phyloP scores from a whole-genome alignment of 129 eudicot species.

The Escallonia rubra region DNA sequence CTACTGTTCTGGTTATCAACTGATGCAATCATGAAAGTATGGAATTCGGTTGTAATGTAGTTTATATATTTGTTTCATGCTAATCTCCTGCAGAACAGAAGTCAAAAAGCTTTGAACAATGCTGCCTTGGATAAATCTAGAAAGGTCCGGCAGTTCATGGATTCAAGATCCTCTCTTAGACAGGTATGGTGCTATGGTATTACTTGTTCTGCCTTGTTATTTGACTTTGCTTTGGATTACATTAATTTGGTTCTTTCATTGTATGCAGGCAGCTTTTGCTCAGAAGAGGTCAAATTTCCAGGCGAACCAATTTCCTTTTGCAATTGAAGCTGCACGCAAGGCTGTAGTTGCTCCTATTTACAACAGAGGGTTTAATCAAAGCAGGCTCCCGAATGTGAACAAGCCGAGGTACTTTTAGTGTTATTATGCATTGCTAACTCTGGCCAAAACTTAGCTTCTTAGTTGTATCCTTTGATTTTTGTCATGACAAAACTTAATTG shows the following conservation, averaged over 20 bases:
- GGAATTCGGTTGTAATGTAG: neutral
- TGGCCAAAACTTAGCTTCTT: too few relatives aligned
- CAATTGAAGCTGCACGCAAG: slow-evolving; percentile 80
- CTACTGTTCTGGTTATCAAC: neutral
- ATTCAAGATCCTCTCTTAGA: slow-evolving; percentile 77
- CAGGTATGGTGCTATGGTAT: slow-evolving; percentile 43
- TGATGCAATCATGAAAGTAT: neutral
- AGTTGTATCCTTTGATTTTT: too few relatives aligned
- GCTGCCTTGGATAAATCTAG: slow-evolving; percentile 48
- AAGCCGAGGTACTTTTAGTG: slow-evolving; percentile 40
- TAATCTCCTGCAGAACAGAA: slow-evolving; percentile 48
- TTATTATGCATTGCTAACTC: neutral
- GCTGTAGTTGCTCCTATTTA: slow-evolving; percentile 67
- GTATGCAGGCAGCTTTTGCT: slow-evolving; percentile 68
- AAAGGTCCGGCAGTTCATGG: slow-evolving; percentile 58
- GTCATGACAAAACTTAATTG: too few relatives aligned
- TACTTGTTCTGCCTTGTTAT: neutral
- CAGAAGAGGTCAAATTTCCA: slow-evolving; percentile 76
- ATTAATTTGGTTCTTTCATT: neutral
- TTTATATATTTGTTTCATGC: neutral
- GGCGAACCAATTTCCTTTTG: slow-evolving; percentile 68
- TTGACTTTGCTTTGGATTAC: neutral
- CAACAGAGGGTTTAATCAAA: slow-evolving; percentile 41
- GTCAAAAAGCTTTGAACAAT: slow-evolving; percentile 37
- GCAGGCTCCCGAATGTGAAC: slow-evolving; percentile 47